Conservation (phyloP, 192 early-diverging fungal species). For the Coemansia erecta region DNA sequence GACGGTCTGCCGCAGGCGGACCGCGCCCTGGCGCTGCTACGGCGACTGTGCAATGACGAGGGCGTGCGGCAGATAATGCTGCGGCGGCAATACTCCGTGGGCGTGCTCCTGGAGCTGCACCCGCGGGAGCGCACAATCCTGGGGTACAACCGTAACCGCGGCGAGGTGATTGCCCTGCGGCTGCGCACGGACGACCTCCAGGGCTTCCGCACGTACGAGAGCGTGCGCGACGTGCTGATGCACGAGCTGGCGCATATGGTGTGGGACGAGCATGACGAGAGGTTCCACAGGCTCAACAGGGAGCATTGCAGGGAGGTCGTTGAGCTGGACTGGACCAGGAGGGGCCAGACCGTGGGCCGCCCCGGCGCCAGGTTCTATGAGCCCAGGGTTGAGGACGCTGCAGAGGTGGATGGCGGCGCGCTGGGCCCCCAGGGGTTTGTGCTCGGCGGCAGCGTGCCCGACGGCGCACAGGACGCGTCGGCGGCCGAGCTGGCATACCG, state of each 20-base stretch:
- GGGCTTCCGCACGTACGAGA: slow-evolving; percentile 35
- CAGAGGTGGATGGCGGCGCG: slow-evolving; percentile 35
- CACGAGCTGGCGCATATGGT: slow-evolving; percentile 56
- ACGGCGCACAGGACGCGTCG: background rate
- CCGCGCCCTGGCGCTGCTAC: slow-evolving; percentile 22
- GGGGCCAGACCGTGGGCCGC: slow-evolving; percentile 26
- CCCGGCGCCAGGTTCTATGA: slow-evolving; percentile 11
- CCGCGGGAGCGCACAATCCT: slow-evolving; percentile 41
- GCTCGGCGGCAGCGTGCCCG: slow-evolving; percentile 34
- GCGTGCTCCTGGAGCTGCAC: slow-evolving; percentile 40
- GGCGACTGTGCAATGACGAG: slow-evolving; percentile 27
- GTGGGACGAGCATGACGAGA: slow-evolving; percentile 50
- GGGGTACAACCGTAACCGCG: slow-evolving; percentile 49
- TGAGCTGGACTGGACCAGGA: slow-evolving; percentile 44
- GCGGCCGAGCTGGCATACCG: slow-evolving; percentile 21
- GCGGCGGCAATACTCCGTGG: slow-evolving; percentile 30
- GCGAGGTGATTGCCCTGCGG: slow-evolving; percentile 39
- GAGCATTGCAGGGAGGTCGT: slow-evolving; percentile 40
- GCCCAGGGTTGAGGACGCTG: slow-evolving; percentile 10
- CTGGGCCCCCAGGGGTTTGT: slow-evolving; percentile 31
- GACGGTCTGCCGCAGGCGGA: slow-evolving; percentile 8
- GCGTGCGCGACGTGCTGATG: slow-evolving; percentile 40
- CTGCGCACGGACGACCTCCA: slow-evolving; percentile 42
- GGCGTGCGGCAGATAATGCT: slow-evolving; percentile 41
- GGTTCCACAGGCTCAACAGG: slow-evolving; percentile 38